phyloP scores from a whole-genome alignment of 805 yeast species.

The Candida lessepsii region DNA sequence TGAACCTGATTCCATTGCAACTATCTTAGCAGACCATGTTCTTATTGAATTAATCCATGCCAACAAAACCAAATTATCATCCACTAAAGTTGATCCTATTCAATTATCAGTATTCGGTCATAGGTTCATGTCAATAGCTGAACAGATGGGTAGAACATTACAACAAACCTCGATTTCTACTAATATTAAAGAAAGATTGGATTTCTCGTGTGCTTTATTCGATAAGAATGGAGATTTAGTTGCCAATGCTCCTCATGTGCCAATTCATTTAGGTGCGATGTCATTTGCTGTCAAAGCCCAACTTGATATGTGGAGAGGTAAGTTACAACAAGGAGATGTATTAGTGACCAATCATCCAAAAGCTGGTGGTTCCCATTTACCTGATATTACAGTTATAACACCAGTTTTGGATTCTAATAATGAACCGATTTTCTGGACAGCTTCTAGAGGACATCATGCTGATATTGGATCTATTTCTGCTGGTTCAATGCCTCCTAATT shows the following conservation, averaged over 20 bases:
- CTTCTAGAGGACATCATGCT: slow-evolving; percentile 94
- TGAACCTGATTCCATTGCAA: slow-evolving; percentile 33
- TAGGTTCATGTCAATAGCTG: slow-evolving; percentile 39
- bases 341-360: slow-evolving; percentile 42
- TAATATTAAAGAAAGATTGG: slow-evolving; percentile 45
- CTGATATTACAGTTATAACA: slow-evolving; percentile 79
- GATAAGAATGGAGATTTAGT: slow-evolving; percentile 43
- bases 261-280: slow-evolving; percentile 49
- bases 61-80: slow-evolving; percentile 22
- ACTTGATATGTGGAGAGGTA: slow-evolving; percentile 38
- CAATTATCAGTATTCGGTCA: slow-evolving; percentile 43
- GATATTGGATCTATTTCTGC: slow-evolving; percentile 93
- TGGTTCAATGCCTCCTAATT: slow-evolving; percentile 93
- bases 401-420: slow-evolving; percentile 61
- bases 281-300: slow-evolving; percentile 47
- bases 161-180: slow-evolving; percentile 47
- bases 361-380: slow-evolving; percentile 45
- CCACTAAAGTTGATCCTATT: slow-evolving; percentile 32
- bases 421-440: slow-evolving; percentile 78
- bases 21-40: slow-evolving; percentile 28
- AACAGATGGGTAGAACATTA: slow-evolving; percentile 45
- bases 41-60: slow-evolving; percentile 30
- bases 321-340: slow-evolving; percentile 41
- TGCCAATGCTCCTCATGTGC: slow-evolving; percentile 47
- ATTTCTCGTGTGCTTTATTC: slow-evolving; percentile 46